phyloP scores from a whole-genome alignment of 495 filamentous ascomycete species.

The Chlorociboria aeruginascens region DNA sequence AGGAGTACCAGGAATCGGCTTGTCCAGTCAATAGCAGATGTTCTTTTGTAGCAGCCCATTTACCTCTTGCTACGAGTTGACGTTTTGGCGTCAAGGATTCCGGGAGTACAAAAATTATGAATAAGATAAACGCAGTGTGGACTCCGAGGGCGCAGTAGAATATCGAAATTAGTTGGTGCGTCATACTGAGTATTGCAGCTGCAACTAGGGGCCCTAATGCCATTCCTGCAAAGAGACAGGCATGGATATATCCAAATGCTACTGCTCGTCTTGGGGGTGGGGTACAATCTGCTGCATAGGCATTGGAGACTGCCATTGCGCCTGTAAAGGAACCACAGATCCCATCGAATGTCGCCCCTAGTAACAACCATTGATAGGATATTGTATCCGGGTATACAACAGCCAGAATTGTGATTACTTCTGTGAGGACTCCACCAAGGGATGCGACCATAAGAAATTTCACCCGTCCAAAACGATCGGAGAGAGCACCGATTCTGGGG shows the following conservation, averaged over 20 bases:
- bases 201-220: slow-evolving; percentile 72
- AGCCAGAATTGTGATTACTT: slow-evolving; percentile 64
- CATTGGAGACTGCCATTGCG: slow-evolving; percentile 64
- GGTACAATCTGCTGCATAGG: slow-evolving; percentile 85
- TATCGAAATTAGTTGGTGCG: slow-evolving; percentile 52
- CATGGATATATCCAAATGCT: slow-evolving; percentile 84
- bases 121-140: slow-evolving; percentile 58
- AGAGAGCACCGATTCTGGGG: slow-evolving; percentile 73
- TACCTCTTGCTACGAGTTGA: slow-evolving; percentile 55
- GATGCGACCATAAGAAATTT: slow-evolving; percentile 54
- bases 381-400: slow-evolving; percentile 60
- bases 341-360: slow-evolving; percentile 67
- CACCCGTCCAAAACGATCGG: slow-evolving; percentile 79
- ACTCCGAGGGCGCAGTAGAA: slow-evolving; percentile 69
- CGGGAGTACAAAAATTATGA: slow-evolving; percentile 57
- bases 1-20: slow-evolving; percentile 5
- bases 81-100: slow-evolving; percentile 66
- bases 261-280: slow-evolving; percentile 63
- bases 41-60: slow-evolving; percentile 29
- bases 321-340: slow-evolving; percentile 78
- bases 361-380: slow-evolving; percentile 58
- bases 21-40: slow-evolving; percentile 1
- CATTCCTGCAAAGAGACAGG: slow-evolving; percentile 74
- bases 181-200: slow-evolving; percentile 61
- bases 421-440: slow-evolving; percentile 52